Conservation (phyloP, 2,329 filamentous ascomycete species). For the Cordyceps fumosorosea region DNA sequence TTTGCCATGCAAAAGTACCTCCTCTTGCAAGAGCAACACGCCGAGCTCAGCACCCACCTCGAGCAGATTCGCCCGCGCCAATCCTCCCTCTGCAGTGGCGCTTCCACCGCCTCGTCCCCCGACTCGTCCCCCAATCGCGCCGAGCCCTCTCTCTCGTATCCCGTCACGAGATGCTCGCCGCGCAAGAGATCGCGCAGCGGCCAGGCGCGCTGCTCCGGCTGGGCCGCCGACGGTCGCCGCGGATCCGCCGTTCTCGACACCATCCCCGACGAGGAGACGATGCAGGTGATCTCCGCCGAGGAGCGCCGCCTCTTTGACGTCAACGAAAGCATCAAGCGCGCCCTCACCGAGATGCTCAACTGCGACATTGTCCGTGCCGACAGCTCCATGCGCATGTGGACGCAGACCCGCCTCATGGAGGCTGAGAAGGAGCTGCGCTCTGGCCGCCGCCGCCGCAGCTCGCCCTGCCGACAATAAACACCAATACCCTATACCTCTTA, state of each 20-base stretch:
- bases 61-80: slow-evolving; percentile 42
- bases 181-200: slow-evolving; percentile 24
- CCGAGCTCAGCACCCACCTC: slow-evolving; percentile 45
- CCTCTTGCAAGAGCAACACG: slow-evolving; percentile 47
- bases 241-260: slow-evolving; percentile 28
- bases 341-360: slow-evolving; percentile 55
- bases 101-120: slow-evolving; percentile 36
- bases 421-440: slow-evolving; percentile 53
- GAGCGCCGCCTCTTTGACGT: slow-evolving; percentile 49
- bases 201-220: slow-evolving; percentile 28
- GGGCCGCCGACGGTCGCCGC: slow-evolving; percentile 22
- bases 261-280: slow-evolving; percentile 40
- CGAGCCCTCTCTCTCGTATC: slow-evolving; percentile 42
- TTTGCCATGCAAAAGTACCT: slow-evolving; percentile 49
- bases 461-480: slow-evolving; percentile 19
- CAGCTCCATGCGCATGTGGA: slow-evolving; percentile 48
- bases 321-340: slow-evolving; percentile 56
- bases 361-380: slow-evolving; percentile 49
- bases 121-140: slow-evolving; percentile 54
- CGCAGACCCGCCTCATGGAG: slow-evolving; percentile 53
- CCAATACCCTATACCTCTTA: not conserved
- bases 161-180: slow-evolving; percentile 37
- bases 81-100: slow-evolving; percentile 24
- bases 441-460: slow-evolving; percentile 43
- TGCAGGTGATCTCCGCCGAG: slow-evolving; percentile 43